Conservation (phyloP, 2,329 filamentous ascomycete genomes). For the Botrytis pseudocinerea region DNA sequence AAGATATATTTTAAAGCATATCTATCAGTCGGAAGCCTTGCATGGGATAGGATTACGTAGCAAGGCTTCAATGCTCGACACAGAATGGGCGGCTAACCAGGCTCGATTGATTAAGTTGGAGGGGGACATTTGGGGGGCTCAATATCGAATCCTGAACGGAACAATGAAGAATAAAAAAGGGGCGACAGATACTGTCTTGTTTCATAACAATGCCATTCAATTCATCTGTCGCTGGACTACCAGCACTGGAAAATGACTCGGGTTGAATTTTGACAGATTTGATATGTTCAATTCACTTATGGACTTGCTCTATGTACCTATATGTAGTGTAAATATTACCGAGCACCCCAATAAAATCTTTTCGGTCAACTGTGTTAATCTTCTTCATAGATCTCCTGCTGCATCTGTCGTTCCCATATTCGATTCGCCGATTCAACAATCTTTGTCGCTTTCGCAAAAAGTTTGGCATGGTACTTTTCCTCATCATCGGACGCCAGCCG, state of each 20-base stretch:
- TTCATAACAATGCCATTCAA: not conserved
- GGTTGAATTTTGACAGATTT: not conserved
- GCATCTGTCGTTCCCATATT: slow-evolving; percentile 54
- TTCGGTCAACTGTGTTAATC: slow-evolving; percentile 10
- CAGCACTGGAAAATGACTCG: not conserved
- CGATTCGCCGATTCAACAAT: slow-evolving; percentile 69
- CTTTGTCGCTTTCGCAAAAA: slow-evolving; percentile 64
- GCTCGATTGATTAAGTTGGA: no score
- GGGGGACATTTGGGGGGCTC: no score
- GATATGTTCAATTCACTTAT: not conserved
- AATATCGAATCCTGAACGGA: no score
- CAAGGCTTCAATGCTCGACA: no score
- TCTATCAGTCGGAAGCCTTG: no score
- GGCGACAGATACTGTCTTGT: not conserved
- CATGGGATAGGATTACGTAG: no score
- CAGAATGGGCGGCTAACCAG: no score
- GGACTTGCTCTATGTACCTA: not conserved
- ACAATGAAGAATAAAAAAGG: no score
- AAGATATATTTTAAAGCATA: no score
- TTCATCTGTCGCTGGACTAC: not conserved
- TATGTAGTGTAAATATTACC: not conserved
- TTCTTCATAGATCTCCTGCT: slow-evolving; percentile 31
- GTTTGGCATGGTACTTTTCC: slow-evolving; percentile 61
- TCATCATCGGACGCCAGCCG: slow-evolving; percentile 57
- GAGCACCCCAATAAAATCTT: not conserved